Evolutionary conservation across 148 eudicot genomes (phyloP).

Genomic region (Vaccinium macrocarpon): DNA sequence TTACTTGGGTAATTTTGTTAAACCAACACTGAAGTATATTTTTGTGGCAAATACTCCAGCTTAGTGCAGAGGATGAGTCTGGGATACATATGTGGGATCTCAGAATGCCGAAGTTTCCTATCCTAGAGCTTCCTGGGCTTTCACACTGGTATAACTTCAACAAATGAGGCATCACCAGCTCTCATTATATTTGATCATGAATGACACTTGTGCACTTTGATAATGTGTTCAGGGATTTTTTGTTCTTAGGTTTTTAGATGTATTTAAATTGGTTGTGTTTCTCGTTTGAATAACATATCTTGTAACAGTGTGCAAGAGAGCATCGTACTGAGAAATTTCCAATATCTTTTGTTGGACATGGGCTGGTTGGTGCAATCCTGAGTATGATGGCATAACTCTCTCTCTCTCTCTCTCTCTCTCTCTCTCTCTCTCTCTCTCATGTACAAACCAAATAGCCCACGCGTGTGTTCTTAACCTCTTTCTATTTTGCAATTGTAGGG

Average conservation of each 20-base stretch:
- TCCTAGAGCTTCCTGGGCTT: conserved; percentile 91
- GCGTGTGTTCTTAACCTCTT: neutral
- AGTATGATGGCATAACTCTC: conserved; percentile 75
- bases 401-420: conserved; percentile 56
- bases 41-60: conserved; percentile 42
- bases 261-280: conserved; percentile 2
- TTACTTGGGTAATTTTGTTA: neutral
- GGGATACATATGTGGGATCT: conserved; percentile 98
- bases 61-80: conserved; percentile 95
- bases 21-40: neutral
- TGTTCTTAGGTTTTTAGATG: neutral
- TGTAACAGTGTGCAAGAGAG: neutral
- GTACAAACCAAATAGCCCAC: neutral
- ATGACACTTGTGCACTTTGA: conserved; percentile 2
- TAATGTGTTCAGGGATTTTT: neutral
- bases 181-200: neutral
- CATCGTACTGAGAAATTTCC: conserved; percentile 3
- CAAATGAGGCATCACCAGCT: conserved; percentile 6
- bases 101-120: conserved; percentile 75
- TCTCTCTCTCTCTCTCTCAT: neutral
- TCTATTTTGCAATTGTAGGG: neutral
- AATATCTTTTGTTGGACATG: conserved; percentile 70
- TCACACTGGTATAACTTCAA: conserved; percentile 70
- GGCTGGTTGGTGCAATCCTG: conserved; percentile 89
- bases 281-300: neutral